Conservation (phyloP, 208 protist species). For the Trypanosoma cruzi region DNA sequence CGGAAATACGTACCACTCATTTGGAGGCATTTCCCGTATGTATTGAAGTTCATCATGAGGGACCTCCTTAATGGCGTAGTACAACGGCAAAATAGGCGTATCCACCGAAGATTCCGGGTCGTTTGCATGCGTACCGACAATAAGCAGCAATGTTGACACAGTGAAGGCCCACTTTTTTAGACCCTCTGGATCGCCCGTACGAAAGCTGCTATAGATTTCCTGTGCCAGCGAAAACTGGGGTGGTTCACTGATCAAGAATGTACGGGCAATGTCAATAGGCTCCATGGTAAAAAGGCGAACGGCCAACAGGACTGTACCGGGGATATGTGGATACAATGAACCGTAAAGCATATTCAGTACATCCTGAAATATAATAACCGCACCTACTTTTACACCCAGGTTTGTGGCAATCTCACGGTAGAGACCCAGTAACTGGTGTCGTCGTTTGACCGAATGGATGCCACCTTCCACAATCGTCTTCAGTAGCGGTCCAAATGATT, state of each 20-base stretch:
- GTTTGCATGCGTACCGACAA: background rate
- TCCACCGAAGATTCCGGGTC: background rate
- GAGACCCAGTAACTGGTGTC: conserved; percentile 47
- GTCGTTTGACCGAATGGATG: conserved; percentile 46
- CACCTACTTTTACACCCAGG: conserved; percentile 78
- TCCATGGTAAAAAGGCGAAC: conserved; percentile 74
- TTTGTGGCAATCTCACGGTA: conserved; percentile 80
- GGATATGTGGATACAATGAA: conserved; percentile 62
- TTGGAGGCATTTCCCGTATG: conserved; percentile 40
- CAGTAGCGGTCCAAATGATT: conserved; percentile 59
- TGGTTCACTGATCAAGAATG: conserved; percentile 45
- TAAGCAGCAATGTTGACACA: conserved; percentile 29
- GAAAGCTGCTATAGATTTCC: conserved; percentile 79
- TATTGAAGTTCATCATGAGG: conserved; percentile 46
- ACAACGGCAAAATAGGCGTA: conserved; percentile 40
- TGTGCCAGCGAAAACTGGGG: conserved; percentile 59
- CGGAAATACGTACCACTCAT: conserved; percentile 81
- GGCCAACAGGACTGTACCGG: conserved; percentile 68
- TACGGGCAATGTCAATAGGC: conserved; percentile 72
- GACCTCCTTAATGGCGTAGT: conserved; percentile 66
- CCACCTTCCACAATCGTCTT: conserved; percentile 75
- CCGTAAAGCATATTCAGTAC: conserved; percentile 51
- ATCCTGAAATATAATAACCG: conserved; percentile 78
- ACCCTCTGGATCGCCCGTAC: conserved; percentile 39
- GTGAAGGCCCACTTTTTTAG: conserved; percentile 38